These are phyloP conservation scores for Flaveria bidentis DNA, from an alignment of 129 eudicot genomes.

Conservation along the genomic window DNA sequence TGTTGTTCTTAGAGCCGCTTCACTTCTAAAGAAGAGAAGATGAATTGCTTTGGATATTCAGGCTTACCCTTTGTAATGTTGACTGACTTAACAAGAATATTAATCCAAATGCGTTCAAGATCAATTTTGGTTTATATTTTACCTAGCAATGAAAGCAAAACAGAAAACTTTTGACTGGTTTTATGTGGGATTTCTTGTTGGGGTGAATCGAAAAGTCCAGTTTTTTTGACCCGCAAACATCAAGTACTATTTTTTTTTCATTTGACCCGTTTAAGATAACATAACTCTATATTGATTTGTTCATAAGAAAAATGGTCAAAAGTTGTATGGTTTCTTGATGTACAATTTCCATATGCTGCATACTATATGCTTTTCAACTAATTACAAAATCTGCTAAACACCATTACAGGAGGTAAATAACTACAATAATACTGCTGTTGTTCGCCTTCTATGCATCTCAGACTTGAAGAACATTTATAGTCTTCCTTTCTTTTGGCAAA, in stretches of 20 bases:
- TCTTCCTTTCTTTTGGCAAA: slow-evolving; percentile 9
- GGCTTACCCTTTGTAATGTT: background rate
- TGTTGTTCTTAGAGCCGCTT: slow-evolving; percentile 74
- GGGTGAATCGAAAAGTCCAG: too few relatives aligned
- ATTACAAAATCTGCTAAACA: background rate
- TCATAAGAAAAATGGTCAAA: background rate
- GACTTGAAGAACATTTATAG: background rate
- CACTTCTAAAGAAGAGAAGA: slow-evolving; percentile 71
- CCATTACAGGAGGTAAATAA: background rate
- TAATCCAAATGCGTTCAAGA: background rate
- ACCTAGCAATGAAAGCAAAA: slow-evolving; percentile 11
- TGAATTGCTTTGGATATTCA: slow-evolving; percentile 27
- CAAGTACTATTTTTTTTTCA: too few relatives aligned
- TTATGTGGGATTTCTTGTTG: background rate
- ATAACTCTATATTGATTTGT: background rate
- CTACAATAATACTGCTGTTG: background rate
- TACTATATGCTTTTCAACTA: background rate
- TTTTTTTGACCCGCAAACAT: too few relatives aligned
- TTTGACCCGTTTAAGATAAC: background rate
- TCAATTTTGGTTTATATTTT: background rate
- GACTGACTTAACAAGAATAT: background rate
- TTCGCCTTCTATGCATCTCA: background rate
- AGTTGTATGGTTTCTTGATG: background rate
- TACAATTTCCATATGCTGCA: background rate
- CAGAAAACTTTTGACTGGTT: background rate